Conservation (phyloP, 129 eudicot genomes). For the Helianthus annuus region HanXRQr2.0-SUNRISE NC_035448.2:3010817-3011316, state of each 20-base stretch:
- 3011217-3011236: background rate
- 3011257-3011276: background rate
- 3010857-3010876: background rate
- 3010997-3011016: background rate
- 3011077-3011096: background rate
- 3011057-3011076: background rate
- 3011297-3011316: background rate
- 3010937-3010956: background rate
- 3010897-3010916: background rate
- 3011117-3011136: background rate
- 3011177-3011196: background rate
- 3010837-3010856: background rate
- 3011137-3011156: background rate
- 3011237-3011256: background rate
- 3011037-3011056: background rate
- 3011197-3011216: background rate
- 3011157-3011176: constrained; percentile 1
- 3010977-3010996: background rate
- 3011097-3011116: background rate
- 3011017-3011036: background rate
- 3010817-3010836: too few relatives aligned
- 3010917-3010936: background rate
- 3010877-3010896: background rate
- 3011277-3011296: constrained; percentile 5
- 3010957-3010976: background rate